A percentile compares a stretch with the other conserved stretches of the same genome.
phyloP scores from a whole-genome alignment of 2,329 filamentous ascomycete species.

The Stromatinia cepivora region DNA sequence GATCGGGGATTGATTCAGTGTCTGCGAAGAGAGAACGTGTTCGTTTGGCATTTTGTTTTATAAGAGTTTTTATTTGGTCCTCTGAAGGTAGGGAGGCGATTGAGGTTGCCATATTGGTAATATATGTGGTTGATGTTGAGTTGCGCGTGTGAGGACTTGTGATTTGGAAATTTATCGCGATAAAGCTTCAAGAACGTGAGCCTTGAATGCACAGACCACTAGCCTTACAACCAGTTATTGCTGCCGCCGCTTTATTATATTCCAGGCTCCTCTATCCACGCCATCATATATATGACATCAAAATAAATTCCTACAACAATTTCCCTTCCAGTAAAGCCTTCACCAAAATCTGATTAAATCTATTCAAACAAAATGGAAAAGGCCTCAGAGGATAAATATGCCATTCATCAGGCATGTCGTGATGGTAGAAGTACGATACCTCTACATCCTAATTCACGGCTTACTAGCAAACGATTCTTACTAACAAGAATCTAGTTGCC shows the following conservation, averaged over 20 bases:
- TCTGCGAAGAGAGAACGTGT: constrained; percentile 46
- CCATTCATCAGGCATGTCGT: constrained; percentile 82
- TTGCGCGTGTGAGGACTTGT: background rate
- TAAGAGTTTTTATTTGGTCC: constrained; percentile 43
- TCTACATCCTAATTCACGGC: background rate
- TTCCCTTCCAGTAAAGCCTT: background rate
- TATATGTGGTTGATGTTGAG: constrained; percentile 9
- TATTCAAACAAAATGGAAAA: constrained; percentile 20
- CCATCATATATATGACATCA: constrained; percentile 10
- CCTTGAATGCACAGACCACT: constrained; percentile 2
- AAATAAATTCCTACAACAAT: background rate
- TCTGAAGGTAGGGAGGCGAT: constrained; percentile 13
- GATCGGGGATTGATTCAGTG: constrained; percentile 28
- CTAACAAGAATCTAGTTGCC: constrained; percentile 52
- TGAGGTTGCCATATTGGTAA: constrained; percentile 19
- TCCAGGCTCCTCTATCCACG: constrained; percentile 19
- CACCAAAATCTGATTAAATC: background rate
- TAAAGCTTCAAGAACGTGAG: constrained; percentile 21
- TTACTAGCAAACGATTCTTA: constrained; percentile 24
- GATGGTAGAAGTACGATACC: constrained; percentile 74
- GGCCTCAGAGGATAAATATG: constrained; percentile 60
- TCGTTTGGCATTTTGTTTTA: constrained; percentile 47
- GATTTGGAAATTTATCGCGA: constrained; percentile 21
- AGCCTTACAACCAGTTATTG: background rate
- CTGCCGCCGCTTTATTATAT: constrained; percentile 9